Evolutionary conservation across 1,284 basidiomycete genomes (phyloP), one percentile per base, ranked within the genome.

Genomic region (Ustilago nuda): DNA sequence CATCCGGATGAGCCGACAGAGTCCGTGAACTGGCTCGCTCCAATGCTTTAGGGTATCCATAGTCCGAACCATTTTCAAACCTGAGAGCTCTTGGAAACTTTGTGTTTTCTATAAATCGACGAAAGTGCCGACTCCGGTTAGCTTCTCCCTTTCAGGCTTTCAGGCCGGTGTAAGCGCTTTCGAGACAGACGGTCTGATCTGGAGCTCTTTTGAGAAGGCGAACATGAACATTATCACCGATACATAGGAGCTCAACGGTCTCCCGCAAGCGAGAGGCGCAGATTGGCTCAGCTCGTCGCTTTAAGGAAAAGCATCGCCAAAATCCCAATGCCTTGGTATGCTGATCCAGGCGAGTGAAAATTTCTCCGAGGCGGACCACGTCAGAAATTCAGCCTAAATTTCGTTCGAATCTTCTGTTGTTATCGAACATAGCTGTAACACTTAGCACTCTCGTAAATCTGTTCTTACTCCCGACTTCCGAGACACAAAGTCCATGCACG

Each of bases 1-100:
- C 56, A 35, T 33, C 39, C 60, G 52, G 52, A 41, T 36, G 27
- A 17, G 13, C 60, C 60, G 51, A 61, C 60, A 61, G 51, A 61
- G 37, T 60, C 58, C 50, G 58, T 52, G 36, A 32, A 41, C 3
- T 41, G 45, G 7, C 13, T 23, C 12, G 33, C 33, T n/a, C 8
- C 32, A n/a, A 19, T 3, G 45, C 15, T 13, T 6, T 19, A 46
- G 27, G 45, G 19, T 6, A 9, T 37, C 13, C 9, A 13, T 13
- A 37, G 36, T 37, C 36, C 36, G 36, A 9, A 46, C 9, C 13
- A 23, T 11, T 12, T 27, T 12, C 9, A 30, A 27, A 27, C 23
- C 33, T 52, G 35, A 54, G 53, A 50, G 13, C 39, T 41, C 9
- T 17, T 17, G 27, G 32, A 57, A 46, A 57, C 32, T 46, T 57